phyloP scores from a whole-genome alignment of 805 yeast genomes.

The Saccharomycopsis schoenii region DNA sequence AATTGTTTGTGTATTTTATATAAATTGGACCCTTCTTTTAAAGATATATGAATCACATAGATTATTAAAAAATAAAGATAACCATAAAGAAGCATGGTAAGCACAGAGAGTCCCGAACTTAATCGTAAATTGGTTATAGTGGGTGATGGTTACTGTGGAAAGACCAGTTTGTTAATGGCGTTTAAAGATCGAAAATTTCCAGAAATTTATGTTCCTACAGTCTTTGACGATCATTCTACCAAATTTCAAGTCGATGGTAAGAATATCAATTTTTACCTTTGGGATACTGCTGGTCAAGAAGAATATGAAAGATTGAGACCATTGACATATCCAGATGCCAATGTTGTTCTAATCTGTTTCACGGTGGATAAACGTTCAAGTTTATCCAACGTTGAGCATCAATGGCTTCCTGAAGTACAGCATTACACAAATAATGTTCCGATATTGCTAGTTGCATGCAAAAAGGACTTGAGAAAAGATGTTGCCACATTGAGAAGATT shows the following conservation, averaged over 20 bases:
- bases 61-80: too few relatives aligned
- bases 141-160: slow-evolving; percentile 45
- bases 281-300: slow-evolving; percentile 63
- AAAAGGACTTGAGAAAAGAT: slow-evolving; percentile 48
- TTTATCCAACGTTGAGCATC: slow-evolving; percentile 40
- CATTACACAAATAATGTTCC: slow-evolving; percentile 46
- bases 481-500: slow-evolving; percentile 40
- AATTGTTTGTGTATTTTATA: too few relatives aligned
- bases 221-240: slow-evolving; percentile 52
- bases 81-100: background rate
- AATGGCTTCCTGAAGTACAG: slow-evolving; percentile 47
- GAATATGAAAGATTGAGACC: slow-evolving; percentile 57
- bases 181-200: slow-evolving; percentile 55
- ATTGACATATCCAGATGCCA: slow-evolving; percentile 50
- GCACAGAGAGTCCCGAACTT: background rate
- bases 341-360: slow-evolving; percentile 47
- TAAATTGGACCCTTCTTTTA: too few relatives aligned
- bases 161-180: slow-evolving; percentile 48
- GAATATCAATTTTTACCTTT: slow-evolving; percentile 40
- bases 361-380: slow-evolving; percentile 47
- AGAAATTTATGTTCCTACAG: slow-evolving; percentile 57
- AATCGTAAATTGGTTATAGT: slow-evolving; percentile 37
- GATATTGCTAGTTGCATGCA: slow-evolving; percentile 47
- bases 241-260: slow-evolving; percentile 49
- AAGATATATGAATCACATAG: too few relatives aligned